phyloP scores from a whole-genome alignment of 1,284 basidiomycete genomes.

The Heliocybe sulcata region DNA sequence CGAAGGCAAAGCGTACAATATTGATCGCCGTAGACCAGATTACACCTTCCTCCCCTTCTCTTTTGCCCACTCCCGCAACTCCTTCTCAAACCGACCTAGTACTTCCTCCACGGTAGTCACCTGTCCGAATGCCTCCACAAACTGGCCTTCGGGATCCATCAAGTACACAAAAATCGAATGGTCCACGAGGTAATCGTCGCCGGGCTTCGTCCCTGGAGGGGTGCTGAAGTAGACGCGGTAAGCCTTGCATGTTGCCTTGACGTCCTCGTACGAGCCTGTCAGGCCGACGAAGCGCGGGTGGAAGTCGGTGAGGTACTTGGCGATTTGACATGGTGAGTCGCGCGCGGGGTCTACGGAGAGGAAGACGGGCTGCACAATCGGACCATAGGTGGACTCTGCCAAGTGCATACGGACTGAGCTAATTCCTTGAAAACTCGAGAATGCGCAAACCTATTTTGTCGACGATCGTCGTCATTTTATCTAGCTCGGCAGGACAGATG shows the following conservation, averaged over 20 bases:
- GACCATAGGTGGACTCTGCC: constrained; percentile 60
- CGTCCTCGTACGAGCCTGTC: constrained; percentile 80
- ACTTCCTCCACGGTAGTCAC: constrained; percentile 70
- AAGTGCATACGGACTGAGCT: background rate
- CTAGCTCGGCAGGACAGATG: constrained; percentile 97
- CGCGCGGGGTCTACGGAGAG: constrained; percentile 95
- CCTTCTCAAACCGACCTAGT: constrained; percentile 48
- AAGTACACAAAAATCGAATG: constrained; percentile 98
- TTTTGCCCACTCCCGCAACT: constrained; percentile 48
- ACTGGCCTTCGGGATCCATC: constrained; percentile 93
- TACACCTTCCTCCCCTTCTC: constrained; percentile 27
- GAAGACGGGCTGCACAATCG: constrained; percentile 80
- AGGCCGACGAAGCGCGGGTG: constrained; percentile 88
- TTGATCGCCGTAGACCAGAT: background rate
- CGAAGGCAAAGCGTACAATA: background rate
- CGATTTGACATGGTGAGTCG: constrained; percentile 63
- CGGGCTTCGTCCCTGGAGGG: constrained; percentile 83
- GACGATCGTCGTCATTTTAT: constrained; percentile 90
- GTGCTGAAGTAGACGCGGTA: constrained; percentile 99
- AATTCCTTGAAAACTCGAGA: background rate
- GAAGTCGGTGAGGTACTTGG: constrained; percentile 73
- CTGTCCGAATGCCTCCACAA: constrained; percentile 97
- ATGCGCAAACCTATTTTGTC: constrained; percentile 57
- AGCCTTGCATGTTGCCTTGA: constrained; percentile 87
- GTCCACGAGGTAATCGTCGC: constrained; percentile 93